Conservation (phyloP, 1,139 yeast genomes). For the Yamadazyma oceani region DNA sequence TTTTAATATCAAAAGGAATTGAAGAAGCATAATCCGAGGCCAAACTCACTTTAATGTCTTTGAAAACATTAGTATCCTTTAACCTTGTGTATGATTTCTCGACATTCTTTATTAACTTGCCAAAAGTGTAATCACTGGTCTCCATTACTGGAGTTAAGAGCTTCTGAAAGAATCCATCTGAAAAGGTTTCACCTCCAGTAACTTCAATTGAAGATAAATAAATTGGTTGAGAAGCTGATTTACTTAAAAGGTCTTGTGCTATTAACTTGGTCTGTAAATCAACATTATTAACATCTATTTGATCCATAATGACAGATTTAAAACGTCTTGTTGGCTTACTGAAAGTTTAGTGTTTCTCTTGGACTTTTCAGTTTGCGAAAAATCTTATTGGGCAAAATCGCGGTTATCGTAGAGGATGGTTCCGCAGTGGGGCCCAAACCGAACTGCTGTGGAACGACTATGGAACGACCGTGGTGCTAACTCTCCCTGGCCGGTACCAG, state of each 20-base stretch:
- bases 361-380: neutral
- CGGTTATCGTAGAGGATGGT: no score
- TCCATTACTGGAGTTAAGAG: conserved; percentile 45
- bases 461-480: no score
- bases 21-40: conserved; percentile 34
- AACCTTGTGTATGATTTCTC: conserved; percentile 29
- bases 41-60: conserved; percentile 32
- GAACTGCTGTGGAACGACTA: no score
- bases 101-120: conserved; percentile 34
- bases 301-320: conserved; percentile 8
- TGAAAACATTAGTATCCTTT: conserved; percentile 46
- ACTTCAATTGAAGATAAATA: conserved; percentile 47
- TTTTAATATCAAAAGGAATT: conserved; percentile 23
- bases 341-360: conserved; percentile 2
- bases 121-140: conserved; percentile 46
- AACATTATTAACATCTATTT: conserved; percentile 6
- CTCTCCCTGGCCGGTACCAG: no score
- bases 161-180: conserved; percentile 46
- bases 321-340: conserved; percentile 5
- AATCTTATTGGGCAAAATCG: conserved; percentile 2
- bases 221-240: conserved; percentile 42
- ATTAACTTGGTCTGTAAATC: conserved; percentile 30
- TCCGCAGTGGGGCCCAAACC: no score
- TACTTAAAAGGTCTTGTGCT: conserved; percentile 32
- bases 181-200: conserved; percentile 49